Evolutionary conservation across 495 filamentous ascomycete species (phyloP), one percentile per base, ranked within the genome.

Genomic region (Sphaerosporella brunnea): DNA sequence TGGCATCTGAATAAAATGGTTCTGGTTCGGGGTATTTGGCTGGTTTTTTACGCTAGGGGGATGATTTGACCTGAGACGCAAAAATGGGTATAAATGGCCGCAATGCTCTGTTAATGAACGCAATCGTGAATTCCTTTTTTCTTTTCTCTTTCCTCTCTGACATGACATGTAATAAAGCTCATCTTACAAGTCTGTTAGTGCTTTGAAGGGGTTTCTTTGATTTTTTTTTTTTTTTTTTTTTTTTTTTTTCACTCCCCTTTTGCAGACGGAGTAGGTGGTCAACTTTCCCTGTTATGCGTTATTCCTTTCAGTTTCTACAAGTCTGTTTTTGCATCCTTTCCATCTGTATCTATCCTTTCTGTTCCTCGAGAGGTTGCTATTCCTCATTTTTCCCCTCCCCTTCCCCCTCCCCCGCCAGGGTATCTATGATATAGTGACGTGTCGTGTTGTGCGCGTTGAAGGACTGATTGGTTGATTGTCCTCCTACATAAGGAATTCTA

Each of bases 181-280:
- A n/a, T n/a, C n/a, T n/a, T n/a, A n/a, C n/a, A n/a, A n/a, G 13
- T 42, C 30, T 47, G 9, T 40, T 42, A 37, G 13, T 32, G 36
- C 36, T 40, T 40, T n/a, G n/a, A 23, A 40, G 47, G 23, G 39
- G 35, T 25, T 48, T 24, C 28, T 41, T 43, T 45, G 39, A 43
- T 52, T 26, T 28, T 41, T 41, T 49, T 36, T 20, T 40, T 34
- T 25, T 18, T 40, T 15, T 20, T 24, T 38, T 41, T 23, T 35
- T 36, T 23, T 39, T 40, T 41, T 50, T 37, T 49, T n/a, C 44
- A 36, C 39, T 20, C 40, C 40, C 34, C 51, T 51, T 47, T 51
- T 50, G 44, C 47, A 53, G 50, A 51, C 53, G 48, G 52, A 51
- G 60, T 53, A 54, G 48, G 51, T 40, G 2, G 10, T 2, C 37